Conservation (phyloP, 2,329 filamentous ascomycete species). For the Claviceps spartinae region DNA sequence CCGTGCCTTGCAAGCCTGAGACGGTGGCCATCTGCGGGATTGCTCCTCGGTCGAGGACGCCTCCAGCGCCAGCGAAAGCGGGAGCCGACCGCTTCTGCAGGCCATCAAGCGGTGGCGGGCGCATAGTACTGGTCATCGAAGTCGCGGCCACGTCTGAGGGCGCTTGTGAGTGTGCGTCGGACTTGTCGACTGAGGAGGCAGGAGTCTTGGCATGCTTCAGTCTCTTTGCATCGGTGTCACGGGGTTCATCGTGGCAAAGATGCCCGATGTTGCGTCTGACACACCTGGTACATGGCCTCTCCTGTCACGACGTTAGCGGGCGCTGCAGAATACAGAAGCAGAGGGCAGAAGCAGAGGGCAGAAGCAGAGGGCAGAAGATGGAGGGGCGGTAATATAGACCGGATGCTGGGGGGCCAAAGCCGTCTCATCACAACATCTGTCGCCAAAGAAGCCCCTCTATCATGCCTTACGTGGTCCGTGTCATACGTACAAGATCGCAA, state of each 20-base stretch:
- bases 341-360: background rate
- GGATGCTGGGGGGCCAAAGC: background rate
- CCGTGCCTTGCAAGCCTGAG: slow-evolving; percentile 48
- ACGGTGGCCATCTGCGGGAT: slow-evolving; percentile 56
- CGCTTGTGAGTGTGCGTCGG: slow-evolving; percentile 34
- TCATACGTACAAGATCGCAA: slow-evolving; percentile 66
- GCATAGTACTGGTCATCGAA: slow-evolving; percentile 45
- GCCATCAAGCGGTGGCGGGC: slow-evolving; percentile 29
- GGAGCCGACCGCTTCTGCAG: slow-evolving; percentile 23
- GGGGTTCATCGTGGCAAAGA: slow-evolving; percentile 92
- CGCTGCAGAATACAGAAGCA: slow-evolving; percentile 3
- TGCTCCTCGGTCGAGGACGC: slow-evolving; percentile 33
- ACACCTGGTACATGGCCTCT: slow-evolving; percentile 92
- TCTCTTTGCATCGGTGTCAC: slow-evolving; percentile 72
- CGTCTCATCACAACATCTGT: background rate
- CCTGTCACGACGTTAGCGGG: slow-evolving; percentile 37
- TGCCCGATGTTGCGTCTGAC: slow-evolving; percentile 98
- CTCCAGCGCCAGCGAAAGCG: slow-evolving; percentile 26
- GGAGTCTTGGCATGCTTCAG: slow-evolving; percentile 40
- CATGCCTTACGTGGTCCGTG: background rate
- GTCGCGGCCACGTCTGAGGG: slow-evolving; percentile 34
- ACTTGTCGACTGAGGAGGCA: slow-evolving; percentile 46
- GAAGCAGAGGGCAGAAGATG: too few relatives aligned
- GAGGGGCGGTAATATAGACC: too few relatives aligned
- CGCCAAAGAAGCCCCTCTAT: background rate